These are phyloP conservation scores for Eudorina sp. DNA, from an alignment of 139 green algal species.

Conservation along the genomic window DNA sequence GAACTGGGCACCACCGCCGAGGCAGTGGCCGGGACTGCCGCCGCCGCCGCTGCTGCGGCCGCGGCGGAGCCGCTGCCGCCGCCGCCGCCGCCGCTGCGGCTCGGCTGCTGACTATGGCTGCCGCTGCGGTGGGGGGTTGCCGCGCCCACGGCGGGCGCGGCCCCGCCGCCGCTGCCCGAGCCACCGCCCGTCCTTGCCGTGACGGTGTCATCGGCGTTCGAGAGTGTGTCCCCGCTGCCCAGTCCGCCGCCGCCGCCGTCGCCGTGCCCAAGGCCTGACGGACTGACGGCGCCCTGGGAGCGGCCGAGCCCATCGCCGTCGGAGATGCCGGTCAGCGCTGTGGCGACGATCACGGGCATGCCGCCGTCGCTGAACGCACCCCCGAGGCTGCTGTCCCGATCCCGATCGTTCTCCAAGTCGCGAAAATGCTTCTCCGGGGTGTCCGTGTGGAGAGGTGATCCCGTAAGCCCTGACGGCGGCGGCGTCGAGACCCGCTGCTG, in stretches of 20 bases:
- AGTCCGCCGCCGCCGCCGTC: no score
- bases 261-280: background rate
- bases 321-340: background rate
- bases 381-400: background rate
- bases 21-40: background rate
- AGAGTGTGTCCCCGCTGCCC: background rate
- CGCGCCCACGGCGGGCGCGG: no score
- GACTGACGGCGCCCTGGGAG: background rate
- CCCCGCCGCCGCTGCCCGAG: no score
- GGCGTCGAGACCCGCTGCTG: background rate
- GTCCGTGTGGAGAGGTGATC: background rate
- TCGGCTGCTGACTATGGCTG: background rate
- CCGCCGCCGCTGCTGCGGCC: background rate
- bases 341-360: background rate
- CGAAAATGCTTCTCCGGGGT: no score
- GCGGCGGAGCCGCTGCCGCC: background rate
- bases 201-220: background rate
- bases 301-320: background rate
- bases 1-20: background rate
- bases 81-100: background rate
- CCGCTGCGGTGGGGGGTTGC: no score
- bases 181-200: background rate
- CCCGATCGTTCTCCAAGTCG: no score
- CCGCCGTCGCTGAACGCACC: background rate
- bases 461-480: background rate